These are phyloP conservation scores for Pseudogymnoascus sp. DNA, from an alignment of 2,329 filamentous ascomycete species.

Conservation along the genomic window DNA sequence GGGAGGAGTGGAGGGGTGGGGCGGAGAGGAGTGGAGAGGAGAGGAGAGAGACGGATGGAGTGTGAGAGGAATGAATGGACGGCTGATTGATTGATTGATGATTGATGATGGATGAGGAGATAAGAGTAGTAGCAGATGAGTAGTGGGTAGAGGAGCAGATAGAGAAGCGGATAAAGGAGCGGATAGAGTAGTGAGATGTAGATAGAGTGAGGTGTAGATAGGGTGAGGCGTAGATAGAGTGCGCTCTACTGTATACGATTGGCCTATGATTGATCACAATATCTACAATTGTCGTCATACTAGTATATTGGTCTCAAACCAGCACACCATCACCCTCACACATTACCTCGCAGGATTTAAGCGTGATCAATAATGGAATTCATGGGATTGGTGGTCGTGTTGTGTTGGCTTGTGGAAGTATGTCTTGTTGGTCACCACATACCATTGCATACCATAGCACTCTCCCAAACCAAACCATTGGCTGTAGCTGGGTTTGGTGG, in stretches of 20 bases:
- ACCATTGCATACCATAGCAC: too few relatives aligned
- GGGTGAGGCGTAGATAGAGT: too few relatives aligned
- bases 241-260: background rate
- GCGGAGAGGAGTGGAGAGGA: background rate
- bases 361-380: background rate
- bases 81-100: too few relatives aligned
- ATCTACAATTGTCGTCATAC: background rate
- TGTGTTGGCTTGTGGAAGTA: background rate
- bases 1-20: background rate
- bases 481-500: too few relatives aligned
- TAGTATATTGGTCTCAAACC: background rate
- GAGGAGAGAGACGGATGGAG: background rate
- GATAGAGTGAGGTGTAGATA: too few relatives aligned
- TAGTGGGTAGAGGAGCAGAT: too few relatives aligned
- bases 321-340: too few relatives aligned
- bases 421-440: too few relatives aligned
- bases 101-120: background rate
- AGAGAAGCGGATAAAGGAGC: too few relatives aligned
- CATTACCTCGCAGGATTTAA: too few relatives aligned
- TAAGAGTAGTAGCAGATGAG: background rate
- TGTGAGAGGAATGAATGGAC: background rate
- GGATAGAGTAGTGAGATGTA: too few relatives aligned
- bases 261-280: background rate
- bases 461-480: too few relatives aligned
- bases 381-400: background rate